A percentile compares a stretch with the other conserved stretches of the same genome.
Conservation (phyloP, 345 rosid species). For the Geranium brycei region DNA sequence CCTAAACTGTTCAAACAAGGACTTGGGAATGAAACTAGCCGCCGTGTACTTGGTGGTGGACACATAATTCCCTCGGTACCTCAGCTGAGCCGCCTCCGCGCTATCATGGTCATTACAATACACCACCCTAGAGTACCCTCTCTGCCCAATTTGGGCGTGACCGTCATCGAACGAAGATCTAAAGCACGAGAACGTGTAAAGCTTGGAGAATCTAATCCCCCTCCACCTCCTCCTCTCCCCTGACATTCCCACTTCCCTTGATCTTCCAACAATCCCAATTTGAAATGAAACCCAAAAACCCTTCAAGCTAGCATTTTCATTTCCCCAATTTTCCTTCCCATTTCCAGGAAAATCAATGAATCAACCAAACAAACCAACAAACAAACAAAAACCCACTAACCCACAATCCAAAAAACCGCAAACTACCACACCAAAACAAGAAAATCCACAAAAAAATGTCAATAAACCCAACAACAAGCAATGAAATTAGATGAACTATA, state of each 20-base stretch:
- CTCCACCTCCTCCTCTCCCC: constrained; percentile 27
- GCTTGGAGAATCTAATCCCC: constrained; percentile 34
- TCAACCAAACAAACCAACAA: not conserved
- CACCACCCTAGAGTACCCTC: constrained; percentile 74
- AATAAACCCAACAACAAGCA: not conserved
- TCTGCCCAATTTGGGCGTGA: constrained; percentile 51
- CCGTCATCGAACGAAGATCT: constrained; percentile 24
- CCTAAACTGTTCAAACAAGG: constrained; percentile 93
- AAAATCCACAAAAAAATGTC: not conserved
- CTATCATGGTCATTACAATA: constrained; percentile 74
- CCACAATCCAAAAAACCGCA: not conserved
- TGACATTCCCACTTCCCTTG: constrained; percentile 17
- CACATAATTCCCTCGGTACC: constrained; percentile 71
- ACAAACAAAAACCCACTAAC: constrained; percentile 6
- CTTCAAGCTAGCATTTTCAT: not conserved
- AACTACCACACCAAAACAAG: not conserved
- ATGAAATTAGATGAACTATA: not conserved
- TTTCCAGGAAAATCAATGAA: no score
- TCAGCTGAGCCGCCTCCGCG: constrained; percentile 37
- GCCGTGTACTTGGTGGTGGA: constrained; percentile 73
- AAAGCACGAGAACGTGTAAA: constrained; percentile 53
- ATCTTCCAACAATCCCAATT: constrained; percentile 6
- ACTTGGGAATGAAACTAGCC: constrained; percentile 74
- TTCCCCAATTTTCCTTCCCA: no score
- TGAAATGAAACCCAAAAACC: constrained; percentile 6